Conservation (phyloP, 2,329 filamentous ascomycete species). For the Falciphora oryzae region DNA sequence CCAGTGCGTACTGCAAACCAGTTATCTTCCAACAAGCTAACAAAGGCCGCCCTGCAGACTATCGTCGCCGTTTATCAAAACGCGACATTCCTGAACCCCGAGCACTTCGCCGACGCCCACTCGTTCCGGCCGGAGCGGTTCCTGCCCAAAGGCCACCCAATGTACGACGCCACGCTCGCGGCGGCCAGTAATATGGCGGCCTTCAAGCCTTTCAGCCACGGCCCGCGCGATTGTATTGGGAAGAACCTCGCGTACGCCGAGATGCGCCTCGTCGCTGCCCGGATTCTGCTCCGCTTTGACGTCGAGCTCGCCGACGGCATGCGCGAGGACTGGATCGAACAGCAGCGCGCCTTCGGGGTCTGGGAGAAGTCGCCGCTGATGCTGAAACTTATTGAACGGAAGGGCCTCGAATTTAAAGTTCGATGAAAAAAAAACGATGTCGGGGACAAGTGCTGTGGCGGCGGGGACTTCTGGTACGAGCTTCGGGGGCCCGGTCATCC, state of each 20-base stretch:
- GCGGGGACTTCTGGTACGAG: too few species aligned
- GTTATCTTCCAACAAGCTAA: too few species aligned
- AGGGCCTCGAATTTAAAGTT: background rate
- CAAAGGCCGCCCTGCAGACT: background rate
- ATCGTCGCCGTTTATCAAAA: background rate
- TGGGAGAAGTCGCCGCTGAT: slow-evolving; percentile 25
- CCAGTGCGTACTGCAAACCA: too few species aligned
- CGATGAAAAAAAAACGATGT: too few species aligned
- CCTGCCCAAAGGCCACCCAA: background rate
- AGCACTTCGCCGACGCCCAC: background rate
- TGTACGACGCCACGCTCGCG: background rate
- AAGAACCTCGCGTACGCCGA: slow-evolving; percentile 32
- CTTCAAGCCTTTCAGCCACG: slow-evolving; percentile 9
- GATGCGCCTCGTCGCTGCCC: slow-evolving; percentile 34
- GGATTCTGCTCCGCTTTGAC: slow-evolving; percentile 34
- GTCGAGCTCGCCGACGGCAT: slow-evolving; percentile 24
- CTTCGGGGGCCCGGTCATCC: too few species aligned
- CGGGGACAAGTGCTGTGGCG: too few species aligned
- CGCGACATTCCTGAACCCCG: background rate
- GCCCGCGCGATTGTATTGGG: slow-evolving; percentile 7
- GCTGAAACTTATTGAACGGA: slow-evolving; percentile 10
- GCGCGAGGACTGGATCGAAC: slow-evolving; percentile 25
- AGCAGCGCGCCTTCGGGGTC: slow-evolving; percentile 26
- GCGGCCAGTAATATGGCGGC: background rate
- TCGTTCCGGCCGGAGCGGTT: background rate